Evolutionary conservation across 1,284 basidiomycete genomes (phyloP).

Genomic region (Waitea zeae): DNA sequence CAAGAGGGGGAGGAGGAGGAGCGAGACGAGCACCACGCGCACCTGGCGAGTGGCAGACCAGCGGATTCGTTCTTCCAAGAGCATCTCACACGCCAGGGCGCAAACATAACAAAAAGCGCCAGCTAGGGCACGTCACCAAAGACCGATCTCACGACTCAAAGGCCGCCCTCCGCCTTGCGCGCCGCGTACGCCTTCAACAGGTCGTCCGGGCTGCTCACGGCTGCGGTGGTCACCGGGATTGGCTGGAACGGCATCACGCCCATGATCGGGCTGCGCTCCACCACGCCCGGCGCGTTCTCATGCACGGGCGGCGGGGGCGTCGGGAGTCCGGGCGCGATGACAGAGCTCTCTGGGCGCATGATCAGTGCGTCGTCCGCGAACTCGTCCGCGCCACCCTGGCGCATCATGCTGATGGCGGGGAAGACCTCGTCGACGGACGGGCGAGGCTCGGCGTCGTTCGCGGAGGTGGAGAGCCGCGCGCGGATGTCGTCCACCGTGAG

Average conservation of each 20-base stretch:
- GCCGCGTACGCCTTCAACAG: slow-evolving; percentile 63
- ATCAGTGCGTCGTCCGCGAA: slow-evolving; percentile 19
- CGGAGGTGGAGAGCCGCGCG: slow-evolving; percentile 15
- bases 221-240: slow-evolving; percentile 24
- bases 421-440: slow-evolving; percentile 34
- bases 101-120: too few relatives aligned
- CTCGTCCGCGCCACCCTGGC: slow-evolving; percentile 17
- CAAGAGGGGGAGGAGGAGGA: too few relatives aligned
- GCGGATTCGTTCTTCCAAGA: too few relatives aligned
- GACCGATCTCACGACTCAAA: too few relatives aligned
- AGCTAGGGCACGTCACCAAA: too few relatives aligned
- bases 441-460: slow-evolving; percentile 10
- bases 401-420: slow-evolving; percentile 54
- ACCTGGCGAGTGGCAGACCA: too few relatives aligned
- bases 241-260: slow-evolving; percentile 25
- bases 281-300: neutral
- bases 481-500: slow-evolving; percentile 53
- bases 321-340: slow-evolving; percentile 15
- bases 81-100: too few relatives aligned
- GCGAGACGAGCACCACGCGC: too few relatives aligned
- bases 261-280: slow-evolving; percentile 7
- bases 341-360: slow-evolving; percentile 9
- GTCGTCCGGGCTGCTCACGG: slow-evolving; percentile 46
- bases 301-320: neutral
- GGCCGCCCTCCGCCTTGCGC: slow-evolving; percentile 22